Conservation (phyloP, 345 rosid species). For the Punica granatum region DNA sequence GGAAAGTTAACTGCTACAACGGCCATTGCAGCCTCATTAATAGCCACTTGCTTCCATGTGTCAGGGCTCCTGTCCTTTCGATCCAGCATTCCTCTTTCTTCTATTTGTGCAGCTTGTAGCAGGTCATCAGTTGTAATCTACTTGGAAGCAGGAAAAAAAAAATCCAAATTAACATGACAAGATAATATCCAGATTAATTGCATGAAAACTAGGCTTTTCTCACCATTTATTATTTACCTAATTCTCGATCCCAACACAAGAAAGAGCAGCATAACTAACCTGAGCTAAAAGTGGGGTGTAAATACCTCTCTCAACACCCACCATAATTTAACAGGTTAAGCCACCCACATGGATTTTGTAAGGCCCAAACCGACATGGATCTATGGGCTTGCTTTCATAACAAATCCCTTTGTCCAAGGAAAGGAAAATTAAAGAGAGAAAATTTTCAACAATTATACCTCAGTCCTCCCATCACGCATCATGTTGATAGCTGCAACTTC, state of each 20-base stretch:
- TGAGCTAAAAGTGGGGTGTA: too few relatives aligned
- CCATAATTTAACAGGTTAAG: not conserved
- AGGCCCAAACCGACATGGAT: not conserved
- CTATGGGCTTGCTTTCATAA: not conserved
- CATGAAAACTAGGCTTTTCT: not conserved
- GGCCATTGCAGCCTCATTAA: conserved; percentile 95
- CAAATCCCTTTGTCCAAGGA: not conserved
- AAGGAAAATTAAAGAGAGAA: not conserved
- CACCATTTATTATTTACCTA: not conserved
- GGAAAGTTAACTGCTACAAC: conserved; percentile 90
- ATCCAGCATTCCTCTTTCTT: conserved; percentile 91
- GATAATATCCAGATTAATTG: not conserved
- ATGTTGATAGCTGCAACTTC: conserved; percentile 89
- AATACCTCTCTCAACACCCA: not conserved
- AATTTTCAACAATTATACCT: conserved; percentile 36
- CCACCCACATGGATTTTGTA: not conserved
- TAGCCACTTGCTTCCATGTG: conserved; percentile 82
- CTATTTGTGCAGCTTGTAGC: conserved; percentile 93
- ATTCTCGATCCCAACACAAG: too few relatives aligned
- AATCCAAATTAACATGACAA: not conserved
- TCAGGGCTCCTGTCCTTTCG: conserved; percentile 71
- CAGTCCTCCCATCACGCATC: conserved; percentile 91
- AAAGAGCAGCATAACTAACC: too few relatives aligned
- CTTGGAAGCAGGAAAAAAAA: conserved; percentile 11
- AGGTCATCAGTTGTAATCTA: conserved; percentile 94